Percentiles rank a stretch among this genome's conserved stretches.
Conservation (phyloP, 2,329 filamentous ascomycete genomes). For the Chrysoporthe cubensis region DNA sequence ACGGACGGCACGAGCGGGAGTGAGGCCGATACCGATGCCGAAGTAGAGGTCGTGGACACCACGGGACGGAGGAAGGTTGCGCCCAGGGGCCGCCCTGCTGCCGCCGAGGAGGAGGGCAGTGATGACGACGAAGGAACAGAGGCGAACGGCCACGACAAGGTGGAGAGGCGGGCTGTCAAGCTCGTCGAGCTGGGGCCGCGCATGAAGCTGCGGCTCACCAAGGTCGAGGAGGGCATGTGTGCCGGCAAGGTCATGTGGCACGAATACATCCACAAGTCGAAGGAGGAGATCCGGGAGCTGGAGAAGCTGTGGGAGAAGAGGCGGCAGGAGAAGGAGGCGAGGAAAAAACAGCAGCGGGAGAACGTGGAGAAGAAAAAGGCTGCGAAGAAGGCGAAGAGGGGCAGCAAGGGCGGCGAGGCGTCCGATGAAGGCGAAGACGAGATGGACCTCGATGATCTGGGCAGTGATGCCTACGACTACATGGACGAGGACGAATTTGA, state of each 20-base stretch:
- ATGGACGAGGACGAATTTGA: constrained; percentile 54
- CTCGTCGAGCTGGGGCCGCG: constrained; percentile 90
- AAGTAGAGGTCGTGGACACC: constrained; percentile 81
- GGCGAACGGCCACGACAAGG: constrained; percentile 51
- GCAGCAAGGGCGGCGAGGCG: constrained; percentile 46
- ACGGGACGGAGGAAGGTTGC: constrained; percentile 63
- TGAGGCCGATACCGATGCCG: constrained; percentile 90
- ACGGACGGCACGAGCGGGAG: constrained; percentile 85
- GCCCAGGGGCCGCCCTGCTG: constrained; percentile 54
- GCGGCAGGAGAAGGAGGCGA: constrained; percentile 78
- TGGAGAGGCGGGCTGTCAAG: constrained; percentile 88
- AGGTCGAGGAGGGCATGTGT: constrained; percentile 94
- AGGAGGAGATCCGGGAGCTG: constrained; percentile 74
- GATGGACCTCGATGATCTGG: constrained; percentile 42
- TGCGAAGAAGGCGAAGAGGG: constrained; percentile 34
- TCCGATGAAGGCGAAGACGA: constrained; percentile 41
- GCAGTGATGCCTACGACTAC: constrained; percentile 43
- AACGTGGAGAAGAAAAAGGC: constrained; percentile 88
- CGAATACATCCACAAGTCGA: constrained; percentile 86
- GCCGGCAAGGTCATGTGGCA: constrained; percentile 96
- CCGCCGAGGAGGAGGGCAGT: constrained; percentile 49
- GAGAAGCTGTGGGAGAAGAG: constrained; percentile 83
- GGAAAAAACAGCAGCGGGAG: constrained; percentile 81
- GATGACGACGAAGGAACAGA: constrained; percentile 45
- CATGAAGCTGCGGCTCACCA: constrained; percentile 85